phyloP scores from a whole-genome alignment of 306 rosid genomes.

The Acacia melanoxylon region DNA sequence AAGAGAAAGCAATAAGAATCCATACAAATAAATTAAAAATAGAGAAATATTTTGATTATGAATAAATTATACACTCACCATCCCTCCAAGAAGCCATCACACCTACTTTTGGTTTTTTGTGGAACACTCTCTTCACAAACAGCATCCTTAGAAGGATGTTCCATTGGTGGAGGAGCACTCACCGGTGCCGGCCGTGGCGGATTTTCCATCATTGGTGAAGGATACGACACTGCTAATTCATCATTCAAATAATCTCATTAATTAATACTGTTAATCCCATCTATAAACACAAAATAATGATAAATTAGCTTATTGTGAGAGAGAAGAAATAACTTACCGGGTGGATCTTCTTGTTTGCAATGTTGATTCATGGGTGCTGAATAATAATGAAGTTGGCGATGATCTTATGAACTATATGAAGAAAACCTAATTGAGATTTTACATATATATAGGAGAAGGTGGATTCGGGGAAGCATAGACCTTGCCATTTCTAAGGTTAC shows the following conservation, averaged over 20 bases:
- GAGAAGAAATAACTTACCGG: constrained; percentile 18
- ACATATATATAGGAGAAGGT: background rate
- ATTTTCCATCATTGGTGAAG: constrained; percentile 32
- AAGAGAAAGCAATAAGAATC: background rate
- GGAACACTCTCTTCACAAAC: constrained; percentile 30
- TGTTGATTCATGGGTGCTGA: constrained; percentile 25
- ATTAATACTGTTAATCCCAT: background rate
- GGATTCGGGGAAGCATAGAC: background rate
- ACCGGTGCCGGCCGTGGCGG: constrained; percentile 1
- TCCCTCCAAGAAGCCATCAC: constrained; percentile 67
- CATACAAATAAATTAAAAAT: background rate
- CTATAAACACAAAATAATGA: background rate
- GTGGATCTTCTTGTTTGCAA: constrained; percentile 37
- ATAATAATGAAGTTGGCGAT: background rate
- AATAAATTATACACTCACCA: constrained; percentile 37
- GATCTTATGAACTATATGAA: background rate
- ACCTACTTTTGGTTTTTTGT: constrained; percentile 36
- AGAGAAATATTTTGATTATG: background rate
- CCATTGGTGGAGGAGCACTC: constrained; percentile 42
- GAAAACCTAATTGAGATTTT: background rate
- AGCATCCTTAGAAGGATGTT: constrained; percentile 42
- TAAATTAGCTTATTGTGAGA: background rate
- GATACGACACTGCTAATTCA: background rate
- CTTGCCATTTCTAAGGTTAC: background rate
- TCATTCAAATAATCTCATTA: background rate